A percentile compares a stretch with the other conserved stretches of the same genome.
These are phyloP conservation scores for Paramyrothecium sp. DNA, from an alignment of 2,329 filamentous ascomycete genomes.

Conservation along the genomic window DNA sequence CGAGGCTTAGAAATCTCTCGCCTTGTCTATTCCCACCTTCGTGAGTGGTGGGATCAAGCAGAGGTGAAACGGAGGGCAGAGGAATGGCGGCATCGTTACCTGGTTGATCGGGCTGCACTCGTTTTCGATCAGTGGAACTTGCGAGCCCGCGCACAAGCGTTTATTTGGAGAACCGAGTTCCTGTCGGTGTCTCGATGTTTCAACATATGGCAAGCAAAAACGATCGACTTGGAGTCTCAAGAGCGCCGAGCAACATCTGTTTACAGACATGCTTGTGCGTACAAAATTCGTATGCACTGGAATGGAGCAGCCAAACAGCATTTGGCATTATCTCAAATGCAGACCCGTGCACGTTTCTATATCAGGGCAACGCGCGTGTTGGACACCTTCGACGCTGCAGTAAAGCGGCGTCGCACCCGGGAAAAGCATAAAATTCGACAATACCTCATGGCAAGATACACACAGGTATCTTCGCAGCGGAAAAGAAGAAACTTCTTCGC, in stretches of 20 bases:
- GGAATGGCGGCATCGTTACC: conserved; percentile 15
- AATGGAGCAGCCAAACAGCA: conserved; percentile 7
- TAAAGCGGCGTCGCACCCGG: conserved; percentile 20
- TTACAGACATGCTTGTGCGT: conserved; percentile 10
- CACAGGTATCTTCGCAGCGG: conserved; percentile 27
- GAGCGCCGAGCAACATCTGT: conserved; percentile 6
- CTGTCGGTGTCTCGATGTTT: conserved; percentile 21
- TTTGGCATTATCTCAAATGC: conserved; percentile 15
- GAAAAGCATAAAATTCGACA: conserved; percentile 26
- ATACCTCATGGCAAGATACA: conserved; percentile 33
- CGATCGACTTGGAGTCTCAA: conserved; percentile 12
- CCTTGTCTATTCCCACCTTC: conserved; percentile 19
- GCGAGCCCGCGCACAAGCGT: conserved; percentile 28
- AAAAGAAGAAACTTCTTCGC: conserved; percentile 29
- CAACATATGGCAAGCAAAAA: conserved; percentile 22
- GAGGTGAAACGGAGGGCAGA: conserved; percentile 22
- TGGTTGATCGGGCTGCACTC: conserved; percentile 15
- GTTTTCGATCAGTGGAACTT: conserved; percentile 30
- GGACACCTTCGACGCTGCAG: conserved; percentile 20
- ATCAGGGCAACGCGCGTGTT: conserved; percentile 26
- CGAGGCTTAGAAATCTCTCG: conserved; percentile 16
- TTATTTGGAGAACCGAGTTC: conserved; percentile 31
- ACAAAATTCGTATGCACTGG: conserved; percentile 13
- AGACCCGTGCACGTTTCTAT: conserved; percentile 26
- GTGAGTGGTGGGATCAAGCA: conserved; percentile 28